Evolutionary conservation across 306 rosid species (phyloP).

Genomic region (Cucumis hystrix): DNA sequence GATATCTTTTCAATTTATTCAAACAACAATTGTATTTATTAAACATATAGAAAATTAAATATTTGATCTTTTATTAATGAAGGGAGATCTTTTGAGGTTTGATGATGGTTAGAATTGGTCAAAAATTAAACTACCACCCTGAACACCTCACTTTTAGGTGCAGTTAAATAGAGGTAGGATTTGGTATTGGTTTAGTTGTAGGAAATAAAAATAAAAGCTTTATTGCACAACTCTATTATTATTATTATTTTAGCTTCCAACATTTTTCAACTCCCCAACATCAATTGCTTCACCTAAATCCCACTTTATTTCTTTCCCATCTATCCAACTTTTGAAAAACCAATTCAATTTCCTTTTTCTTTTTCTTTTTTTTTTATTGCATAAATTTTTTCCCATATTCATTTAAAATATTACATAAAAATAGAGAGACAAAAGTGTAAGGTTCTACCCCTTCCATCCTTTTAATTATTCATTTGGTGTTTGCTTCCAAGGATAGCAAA

Average conservation of each 20-base stretch:
- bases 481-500: not conserved
- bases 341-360: not conserved
- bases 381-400: not conserved
- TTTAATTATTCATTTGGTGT: not conserved
- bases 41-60: too few relatives aligned
- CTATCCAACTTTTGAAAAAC: not conserved
- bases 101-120: not conserved
- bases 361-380: too few relatives aligned
- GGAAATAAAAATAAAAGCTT: not conserved
- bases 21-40: not conserved
- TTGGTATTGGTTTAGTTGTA: not conserved
- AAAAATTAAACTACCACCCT: not conserved
- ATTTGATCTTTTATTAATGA: not conserved
- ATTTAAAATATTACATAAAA: not conserved
- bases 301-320: not conserved
- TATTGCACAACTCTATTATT: not conserved
- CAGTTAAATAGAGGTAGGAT: not conserved
- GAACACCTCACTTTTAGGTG: conserved; percentile 2
- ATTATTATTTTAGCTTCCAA: not conserved
- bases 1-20: too few relatives aligned
- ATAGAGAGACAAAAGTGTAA: not conserved
- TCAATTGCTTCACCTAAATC: not conserved
- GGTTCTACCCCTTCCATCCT: not conserved
- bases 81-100: not conserved
- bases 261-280: not conserved